These are phyloP conservation scores for Anthostomella pinea DNA, from an alignment of 2,329 filamentous ascomycete species.

Conservation along the genomic window DNA sequence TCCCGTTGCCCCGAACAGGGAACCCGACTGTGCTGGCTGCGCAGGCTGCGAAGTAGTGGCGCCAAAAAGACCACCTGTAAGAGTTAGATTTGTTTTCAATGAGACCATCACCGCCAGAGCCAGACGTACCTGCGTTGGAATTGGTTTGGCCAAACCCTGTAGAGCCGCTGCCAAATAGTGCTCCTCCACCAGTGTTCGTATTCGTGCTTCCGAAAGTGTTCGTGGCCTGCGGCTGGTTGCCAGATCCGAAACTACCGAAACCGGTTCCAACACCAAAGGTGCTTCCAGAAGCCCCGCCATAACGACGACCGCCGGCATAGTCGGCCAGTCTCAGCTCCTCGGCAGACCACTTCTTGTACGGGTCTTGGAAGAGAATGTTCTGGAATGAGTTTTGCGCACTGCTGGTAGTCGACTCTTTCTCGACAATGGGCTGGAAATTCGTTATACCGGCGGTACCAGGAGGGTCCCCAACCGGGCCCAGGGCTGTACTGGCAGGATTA, in stretches of 20 bases:
- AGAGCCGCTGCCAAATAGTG: conserved; percentile 37
- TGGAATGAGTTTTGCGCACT: conserved; percentile 65
- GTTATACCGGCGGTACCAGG: conserved; percentile 64
- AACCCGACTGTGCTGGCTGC: conserved; percentile 17
- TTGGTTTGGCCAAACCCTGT: conserved; percentile 29
- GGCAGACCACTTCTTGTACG: conserved; percentile 87
- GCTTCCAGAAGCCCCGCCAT: conserved; percentile 78
- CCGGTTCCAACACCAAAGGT: conserved; percentile 68
- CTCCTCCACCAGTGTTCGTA: conserved; percentile 33
- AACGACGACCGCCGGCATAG: conserved; percentile 81
- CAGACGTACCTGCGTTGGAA: conserved; percentile 22
- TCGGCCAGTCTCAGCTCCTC: conserved; percentile 81
- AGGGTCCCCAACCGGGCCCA: conserved; percentile 55
- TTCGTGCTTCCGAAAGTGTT: conserved; percentile 33
- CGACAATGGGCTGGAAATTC: conserved; percentile 66
- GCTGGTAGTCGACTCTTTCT: conserved; percentile 65
- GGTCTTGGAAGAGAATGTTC: conserved; percentile 73
- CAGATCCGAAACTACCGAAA: conserved; percentile 50
- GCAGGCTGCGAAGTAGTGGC: conserved; percentile 27
- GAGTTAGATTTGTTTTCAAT: conserved; percentile 40
- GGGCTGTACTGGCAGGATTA: conserved; percentile 41
- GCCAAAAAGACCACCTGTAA: conserved; percentile 38
- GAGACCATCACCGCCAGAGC: conserved; percentile 32
- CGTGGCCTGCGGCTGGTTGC: conserved; percentile 31
- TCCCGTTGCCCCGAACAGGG: conserved; percentile 38